Conservation (phyloP, 768 basidiomycete species). For the Psilocybe azurescens region DNA sequence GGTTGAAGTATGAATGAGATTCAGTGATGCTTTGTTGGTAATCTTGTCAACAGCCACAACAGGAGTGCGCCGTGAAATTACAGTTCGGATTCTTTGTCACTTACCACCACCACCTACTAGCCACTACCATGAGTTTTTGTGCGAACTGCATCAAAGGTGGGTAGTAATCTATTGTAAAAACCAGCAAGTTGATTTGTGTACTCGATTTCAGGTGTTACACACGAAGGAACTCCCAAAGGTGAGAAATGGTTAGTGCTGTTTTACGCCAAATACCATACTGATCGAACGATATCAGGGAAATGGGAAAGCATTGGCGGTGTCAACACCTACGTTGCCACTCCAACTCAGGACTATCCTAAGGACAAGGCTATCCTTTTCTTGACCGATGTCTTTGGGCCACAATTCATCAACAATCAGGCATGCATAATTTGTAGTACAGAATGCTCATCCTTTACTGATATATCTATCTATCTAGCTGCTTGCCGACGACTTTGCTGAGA, state of each 20-base stretch:
- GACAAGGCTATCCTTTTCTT: constrained; percentile 63
- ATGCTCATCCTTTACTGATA: background rate
- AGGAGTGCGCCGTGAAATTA: no score
- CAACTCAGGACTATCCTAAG: constrained; percentile 53
- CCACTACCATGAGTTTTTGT: constrained; percentile 39
- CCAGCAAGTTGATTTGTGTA: no score
- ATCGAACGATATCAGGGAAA: constrained; percentile 40
- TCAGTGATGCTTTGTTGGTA: no score
- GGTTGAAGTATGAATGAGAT: no score
- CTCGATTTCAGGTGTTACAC: constrained; percentile 45
- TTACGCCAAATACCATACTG: background rate
- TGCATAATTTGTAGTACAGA: constrained; percentile 11
- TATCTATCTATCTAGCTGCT: constrained; percentile 14
- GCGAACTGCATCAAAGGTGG: constrained; percentile 59
- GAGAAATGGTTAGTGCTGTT: background rate
- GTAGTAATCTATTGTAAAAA: background rate
- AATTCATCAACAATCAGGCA: constrained; percentile 51
- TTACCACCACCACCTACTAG: no score
- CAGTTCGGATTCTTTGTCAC: no score
- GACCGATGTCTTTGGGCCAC: constrained; percentile 56
- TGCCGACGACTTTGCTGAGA: constrained; percentile 46
- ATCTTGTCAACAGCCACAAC: no score
- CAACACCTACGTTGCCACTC: constrained; percentile 58
- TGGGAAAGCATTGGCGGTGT: constrained; percentile 54
- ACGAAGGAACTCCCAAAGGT: constrained; percentile 55